Conservation (phyloP, 768 basidiomycete species). For the Russula sp. region DNA sequence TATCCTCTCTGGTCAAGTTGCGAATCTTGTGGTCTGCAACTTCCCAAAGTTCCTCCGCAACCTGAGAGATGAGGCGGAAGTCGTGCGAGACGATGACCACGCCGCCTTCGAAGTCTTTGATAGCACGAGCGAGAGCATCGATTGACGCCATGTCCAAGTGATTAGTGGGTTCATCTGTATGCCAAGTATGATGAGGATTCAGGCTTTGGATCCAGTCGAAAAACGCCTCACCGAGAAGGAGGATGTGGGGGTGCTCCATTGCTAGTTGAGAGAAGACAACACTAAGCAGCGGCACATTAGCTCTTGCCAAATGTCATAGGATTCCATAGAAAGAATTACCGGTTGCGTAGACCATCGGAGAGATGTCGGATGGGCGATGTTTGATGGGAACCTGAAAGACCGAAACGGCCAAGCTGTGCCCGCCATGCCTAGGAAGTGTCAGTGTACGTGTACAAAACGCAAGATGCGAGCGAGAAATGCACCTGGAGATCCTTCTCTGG, state of each 20-base stretch:
- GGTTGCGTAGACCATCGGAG: constrained; percentile 94
- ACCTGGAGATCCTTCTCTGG: constrained; percentile 89
- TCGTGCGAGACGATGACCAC: constrained; percentile 99
- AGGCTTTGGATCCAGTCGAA: not conserved
- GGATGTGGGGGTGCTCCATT: constrained; percentile 96
- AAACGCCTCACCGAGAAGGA: constrained; percentile 64
- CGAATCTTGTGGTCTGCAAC: constrained; percentile 91
- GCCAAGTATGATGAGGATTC: constrained; percentile 4
- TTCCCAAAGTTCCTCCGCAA: constrained; percentile 99
- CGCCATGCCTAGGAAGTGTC: constrained; percentile 72
- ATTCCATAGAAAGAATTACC: constrained; percentile 49
- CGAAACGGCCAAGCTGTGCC: constrained; percentile 91
- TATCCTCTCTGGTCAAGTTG: constrained; percentile 88
- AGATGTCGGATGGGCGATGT: constrained; percentile 91
- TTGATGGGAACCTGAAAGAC: constrained; percentile 91
- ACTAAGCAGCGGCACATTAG: constrained; percentile 39
- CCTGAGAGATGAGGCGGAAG: constrained; percentile 97
- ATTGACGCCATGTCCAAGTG: constrained; percentile 98
- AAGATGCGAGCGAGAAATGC: constrained; percentile 22
- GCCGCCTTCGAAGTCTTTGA: constrained; percentile 96
- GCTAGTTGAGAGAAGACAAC: constrained; percentile 96
- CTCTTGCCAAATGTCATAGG: constrained; percentile 15
- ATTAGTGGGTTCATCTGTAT: constrained; percentile 87
- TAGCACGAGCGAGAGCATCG: constrained; percentile 90
- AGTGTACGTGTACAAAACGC: constrained; percentile 19